phyloP scores from a whole-genome alignment of 352 stramenopile species.

The Albugo laibachii region DNA sequence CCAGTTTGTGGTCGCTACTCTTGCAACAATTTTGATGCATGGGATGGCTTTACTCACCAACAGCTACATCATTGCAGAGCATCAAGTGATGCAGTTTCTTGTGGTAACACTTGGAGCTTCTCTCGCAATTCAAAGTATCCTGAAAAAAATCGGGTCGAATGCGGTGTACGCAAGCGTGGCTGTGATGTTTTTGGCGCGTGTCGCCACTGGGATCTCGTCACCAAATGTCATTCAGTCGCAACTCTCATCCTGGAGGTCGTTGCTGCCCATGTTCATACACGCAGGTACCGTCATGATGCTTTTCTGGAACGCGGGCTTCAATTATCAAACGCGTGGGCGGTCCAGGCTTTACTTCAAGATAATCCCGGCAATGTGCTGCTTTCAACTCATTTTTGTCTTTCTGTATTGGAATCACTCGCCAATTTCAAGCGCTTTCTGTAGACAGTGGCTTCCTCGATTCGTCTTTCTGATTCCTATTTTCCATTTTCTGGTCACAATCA shows the following conservation, averaged over 20 bases:
- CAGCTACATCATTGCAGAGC: constrained; percentile 70
- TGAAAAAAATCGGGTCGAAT: constrained; percentile 1
- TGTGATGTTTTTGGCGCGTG: constrained; percentile 23
- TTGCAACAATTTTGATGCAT: constrained; percentile 18
- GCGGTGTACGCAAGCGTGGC: constrained; percentile 3
- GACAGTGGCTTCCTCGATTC: constrained; percentile 34
- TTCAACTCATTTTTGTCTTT: constrained; percentile 10
- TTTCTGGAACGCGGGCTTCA: too few relatives aligned
- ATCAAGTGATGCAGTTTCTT: constrained; percentile 49
- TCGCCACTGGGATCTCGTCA: constrained; percentile 21
- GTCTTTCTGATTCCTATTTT: constrained; percentile 18
- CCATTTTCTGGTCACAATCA: background rate
- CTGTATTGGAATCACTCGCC: constrained; percentile 26
- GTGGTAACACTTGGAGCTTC: constrained; percentile 21
- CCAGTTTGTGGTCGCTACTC: too few relatives aligned
- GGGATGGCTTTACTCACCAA: constrained; percentile 53
- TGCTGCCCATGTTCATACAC: too few relatives aligned
- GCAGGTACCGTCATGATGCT: too few relatives aligned
- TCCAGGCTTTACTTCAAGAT: too few relatives aligned
- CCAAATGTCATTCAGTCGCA: constrained; percentile 56
- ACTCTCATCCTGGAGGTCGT: constrained; percentile 7
- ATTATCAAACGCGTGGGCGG: too few relatives aligned
- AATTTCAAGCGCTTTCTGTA: constrained; percentile 13
- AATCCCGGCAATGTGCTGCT: too few relatives aligned
- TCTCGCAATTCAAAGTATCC: constrained; percentile 16